A percentile compares a stretch with the other conserved stretches of the same genome.
Conservation (phyloP, 1,284 basidiomycete species). For the Sanguinoderma infundibulare region DNA sequence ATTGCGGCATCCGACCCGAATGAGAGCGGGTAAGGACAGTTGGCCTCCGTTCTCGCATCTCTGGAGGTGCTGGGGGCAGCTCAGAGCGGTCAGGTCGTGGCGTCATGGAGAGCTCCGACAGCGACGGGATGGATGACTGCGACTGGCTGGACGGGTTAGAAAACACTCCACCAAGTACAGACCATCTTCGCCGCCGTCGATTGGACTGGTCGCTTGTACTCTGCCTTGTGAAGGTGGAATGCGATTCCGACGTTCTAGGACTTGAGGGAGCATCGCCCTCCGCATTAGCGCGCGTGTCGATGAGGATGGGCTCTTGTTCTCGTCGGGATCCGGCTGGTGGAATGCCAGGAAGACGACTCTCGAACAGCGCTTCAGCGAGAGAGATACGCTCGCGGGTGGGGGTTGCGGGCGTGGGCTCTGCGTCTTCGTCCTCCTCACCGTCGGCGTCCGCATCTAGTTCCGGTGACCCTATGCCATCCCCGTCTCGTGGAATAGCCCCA, state of each 20-base stretch:
- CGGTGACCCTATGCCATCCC: constrained; percentile 33
- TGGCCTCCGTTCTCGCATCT: constrained; percentile 29
- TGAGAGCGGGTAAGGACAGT: constrained; percentile 31
- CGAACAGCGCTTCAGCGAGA: constrained; percentile 71
- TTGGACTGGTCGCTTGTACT: constrained; percentile 35
- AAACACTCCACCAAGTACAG: constrained; percentile 53
- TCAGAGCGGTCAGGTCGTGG: constrained; percentile 30
- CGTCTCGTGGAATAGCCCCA: constrained; percentile 35
- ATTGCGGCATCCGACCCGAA: constrained; percentile 27
- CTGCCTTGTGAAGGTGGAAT: constrained; percentile 35
- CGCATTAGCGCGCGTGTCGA: constrained; percentile 41
- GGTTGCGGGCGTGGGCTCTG: constrained; percentile 39
- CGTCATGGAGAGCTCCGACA: constrained; percentile 23
- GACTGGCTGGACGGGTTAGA: constrained; percentile 28
- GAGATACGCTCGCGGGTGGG: constrained; percentile 64
- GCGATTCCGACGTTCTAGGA: constrained; percentile 53
- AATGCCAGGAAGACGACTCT: constrained; percentile 75
- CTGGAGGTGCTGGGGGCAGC: constrained; percentile 26
- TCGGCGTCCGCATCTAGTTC: constrained; percentile 45
- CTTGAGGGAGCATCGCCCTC: constrained; percentile 51
- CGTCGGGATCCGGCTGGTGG: constrained; percentile 70
- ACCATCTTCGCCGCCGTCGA: constrained; percentile 58
- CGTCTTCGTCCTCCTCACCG: constrained; percentile 71
- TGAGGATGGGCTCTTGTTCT: constrained; percentile 69
- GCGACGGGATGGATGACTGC: constrained; percentile 30